Evolutionary conservation across 228 moss, liverwort and hornwort species (phyloP).

Genomic region (Sphagnum fallax): DNA sequence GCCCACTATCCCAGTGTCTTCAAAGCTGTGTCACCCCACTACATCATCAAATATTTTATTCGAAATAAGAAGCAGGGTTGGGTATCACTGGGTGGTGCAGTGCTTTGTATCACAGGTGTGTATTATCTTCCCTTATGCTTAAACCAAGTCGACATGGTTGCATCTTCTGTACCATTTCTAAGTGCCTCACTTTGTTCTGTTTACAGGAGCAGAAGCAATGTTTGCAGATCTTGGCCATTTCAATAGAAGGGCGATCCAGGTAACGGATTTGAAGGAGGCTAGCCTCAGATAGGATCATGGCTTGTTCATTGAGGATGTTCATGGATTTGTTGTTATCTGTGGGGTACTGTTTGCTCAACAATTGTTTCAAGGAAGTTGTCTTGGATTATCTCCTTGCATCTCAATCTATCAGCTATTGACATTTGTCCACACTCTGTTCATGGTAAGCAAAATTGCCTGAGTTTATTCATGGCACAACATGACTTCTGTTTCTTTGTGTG

Average conservation of each 20-base stretch:
- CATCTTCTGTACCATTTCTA: neutral
- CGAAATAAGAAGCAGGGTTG: slow-evolving; percentile 54
- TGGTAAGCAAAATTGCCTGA: too few relatives aligned
- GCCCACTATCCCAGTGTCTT: slow-evolving; percentile 43
- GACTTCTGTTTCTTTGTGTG: neutral
- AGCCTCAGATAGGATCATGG: too few relatives aligned
- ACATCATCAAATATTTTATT: slow-evolving; percentile 48
- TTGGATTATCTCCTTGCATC: too few relatives aligned
- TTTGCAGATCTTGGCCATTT: slow-evolving; percentile 81
- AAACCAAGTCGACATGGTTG: neutral
- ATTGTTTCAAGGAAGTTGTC: too few relatives aligned
- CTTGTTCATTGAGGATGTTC: too few relatives aligned
- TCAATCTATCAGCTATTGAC: too few relatives aligned
- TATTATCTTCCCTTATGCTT: neutral
- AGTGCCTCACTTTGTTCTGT: neutral
- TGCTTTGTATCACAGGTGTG: slow-evolving; percentile 73
- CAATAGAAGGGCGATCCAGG: slow-evolving; percentile 73
- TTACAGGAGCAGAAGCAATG: slow-evolving; percentile 69
- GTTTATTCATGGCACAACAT: too few relatives aligned
- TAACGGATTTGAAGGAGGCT: slow-evolving; percentile 4
- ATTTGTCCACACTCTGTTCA: too few relatives aligned
- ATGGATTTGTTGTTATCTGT: too few relatives aligned
- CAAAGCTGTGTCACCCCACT: slow-evolving; percentile 63
- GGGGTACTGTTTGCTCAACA: too few relatives aligned
- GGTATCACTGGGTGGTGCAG: slow-evolving; percentile 69